phyloP scores from a whole-genome alignment of 1,139 yeast species.

The Geotrichum reessii region DNA sequence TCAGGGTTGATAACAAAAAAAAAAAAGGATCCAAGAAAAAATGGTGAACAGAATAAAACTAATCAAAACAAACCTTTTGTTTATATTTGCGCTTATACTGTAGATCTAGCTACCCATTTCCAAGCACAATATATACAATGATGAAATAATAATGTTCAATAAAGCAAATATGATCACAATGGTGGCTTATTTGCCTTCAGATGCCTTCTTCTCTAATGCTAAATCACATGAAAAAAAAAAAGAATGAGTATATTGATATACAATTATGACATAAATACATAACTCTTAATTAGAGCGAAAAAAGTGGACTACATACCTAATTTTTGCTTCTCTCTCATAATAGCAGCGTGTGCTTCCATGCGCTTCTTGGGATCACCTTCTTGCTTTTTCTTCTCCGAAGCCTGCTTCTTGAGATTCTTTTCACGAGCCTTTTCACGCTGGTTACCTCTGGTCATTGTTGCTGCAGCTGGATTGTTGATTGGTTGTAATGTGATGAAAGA shows the following conservation, averaged over 20 bases:
- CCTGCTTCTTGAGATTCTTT: conserved; percentile 74
- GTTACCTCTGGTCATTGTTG: conserved; percentile 85
- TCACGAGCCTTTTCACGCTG: conserved; percentile 93
- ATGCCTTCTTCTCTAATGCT: conserved; percentile 24
- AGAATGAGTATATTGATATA: background rate
- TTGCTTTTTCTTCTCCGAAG: conserved; percentile 57
- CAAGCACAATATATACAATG: background rate
- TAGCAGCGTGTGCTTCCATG: conserved; percentile 82
- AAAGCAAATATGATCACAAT: background rate
- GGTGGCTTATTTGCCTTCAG: conserved; percentile 9
- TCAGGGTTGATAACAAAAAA: background rate
- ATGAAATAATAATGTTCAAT: background rate
- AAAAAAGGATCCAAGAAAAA: background rate
- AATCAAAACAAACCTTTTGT: background rate
- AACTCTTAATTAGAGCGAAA: background rate
- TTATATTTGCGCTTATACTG: background rate
- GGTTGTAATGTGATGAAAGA: background rate
- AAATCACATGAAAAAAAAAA: background rate
- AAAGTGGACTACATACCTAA: conserved; percentile 51
- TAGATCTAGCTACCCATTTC: background rate
- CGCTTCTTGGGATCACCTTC: conserved; percentile 80
- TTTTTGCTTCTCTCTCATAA: conserved; percentile 80
- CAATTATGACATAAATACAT: background rate
- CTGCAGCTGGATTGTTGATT: background rate
- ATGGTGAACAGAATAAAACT: background rate